phyloP scores from a whole-genome alignment of 345 rosid species.

The Euphorbia tirucalli region DNA sequence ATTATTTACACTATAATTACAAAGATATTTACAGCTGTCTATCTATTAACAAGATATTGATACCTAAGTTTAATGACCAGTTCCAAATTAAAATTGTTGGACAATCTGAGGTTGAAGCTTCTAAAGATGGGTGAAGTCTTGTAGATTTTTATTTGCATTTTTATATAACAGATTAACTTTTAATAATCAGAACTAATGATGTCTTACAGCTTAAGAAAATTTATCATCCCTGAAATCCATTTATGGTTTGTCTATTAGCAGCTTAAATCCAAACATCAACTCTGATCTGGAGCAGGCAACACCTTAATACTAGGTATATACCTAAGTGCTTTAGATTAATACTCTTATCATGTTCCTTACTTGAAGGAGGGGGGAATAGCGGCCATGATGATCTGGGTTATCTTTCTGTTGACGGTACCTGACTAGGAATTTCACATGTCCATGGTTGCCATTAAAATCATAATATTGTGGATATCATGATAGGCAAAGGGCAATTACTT shows the following conservation, averaged over 20 bases:
- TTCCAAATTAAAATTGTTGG: conserved; percentile 44
- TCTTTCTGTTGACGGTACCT: conserved; percentile 1
- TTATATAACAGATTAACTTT: background rate
- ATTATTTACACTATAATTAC: too few species aligned
- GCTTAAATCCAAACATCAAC: conserved; percentile 21
- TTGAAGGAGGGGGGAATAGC: background rate
- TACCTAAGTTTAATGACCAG: conserved; percentile 26
- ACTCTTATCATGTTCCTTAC: background rate
- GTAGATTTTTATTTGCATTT: conserved; percentile 27
- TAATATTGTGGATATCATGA: background rate
- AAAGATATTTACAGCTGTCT: too few species aligned
- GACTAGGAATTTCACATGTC: background rate
- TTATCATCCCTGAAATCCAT: background rate
- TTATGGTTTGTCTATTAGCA: background rate
- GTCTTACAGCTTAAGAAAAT: background rate
- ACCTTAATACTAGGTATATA: background rate
- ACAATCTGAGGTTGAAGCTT: conserved; percentile 46
- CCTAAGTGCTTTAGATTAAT: background rate
- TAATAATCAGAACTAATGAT: background rate
- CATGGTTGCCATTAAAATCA: background rate
- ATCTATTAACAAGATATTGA: background rate
- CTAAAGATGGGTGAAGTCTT: conserved; percentile 37
- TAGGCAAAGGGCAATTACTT: background rate
- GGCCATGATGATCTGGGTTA: background rate
- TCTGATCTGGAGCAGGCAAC: background rate